Evolutionary conservation across 2,329 filamentous ascomycete species (phyloP).

Genomic region (Ceratocystis variospora): DNA sequence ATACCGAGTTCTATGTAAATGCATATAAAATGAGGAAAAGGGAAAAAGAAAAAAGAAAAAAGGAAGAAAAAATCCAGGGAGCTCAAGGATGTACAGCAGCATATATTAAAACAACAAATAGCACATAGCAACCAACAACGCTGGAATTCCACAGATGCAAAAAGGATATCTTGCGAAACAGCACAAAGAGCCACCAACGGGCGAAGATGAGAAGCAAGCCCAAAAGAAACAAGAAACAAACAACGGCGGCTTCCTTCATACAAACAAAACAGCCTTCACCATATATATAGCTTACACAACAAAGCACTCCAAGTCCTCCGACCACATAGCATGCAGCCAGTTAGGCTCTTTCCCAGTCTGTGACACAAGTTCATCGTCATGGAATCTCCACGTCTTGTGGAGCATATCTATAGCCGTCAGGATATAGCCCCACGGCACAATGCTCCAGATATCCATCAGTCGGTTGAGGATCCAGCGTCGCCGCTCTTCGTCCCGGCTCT

Average conservation of each 20-base stretch:
- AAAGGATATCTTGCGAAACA: conserved; percentile 1
- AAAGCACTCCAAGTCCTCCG: conserved; percentile 33
- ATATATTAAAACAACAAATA: not conserved
- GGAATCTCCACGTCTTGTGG: conserved; percentile 34
- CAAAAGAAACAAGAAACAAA: not conserved
- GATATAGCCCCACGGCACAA: conserved; percentile 38
- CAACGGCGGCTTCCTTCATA: not conserved
- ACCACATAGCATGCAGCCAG: conserved; percentile 33
- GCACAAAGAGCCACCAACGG: not conserved
- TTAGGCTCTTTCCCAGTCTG: conserved; percentile 22
- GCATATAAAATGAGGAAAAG: too few relatives aligned
- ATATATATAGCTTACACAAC: conserved; percentile 29
- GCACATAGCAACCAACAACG: too few relatives aligned
- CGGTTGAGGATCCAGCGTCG: conserved; percentile 40
- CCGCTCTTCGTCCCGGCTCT: conserved; percentile 34
- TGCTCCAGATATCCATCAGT: conserved; percentile 32
- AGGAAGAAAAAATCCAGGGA: too few relatives aligned
- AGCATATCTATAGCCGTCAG: conserved; percentile 38
- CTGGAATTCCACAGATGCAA: not conserved
- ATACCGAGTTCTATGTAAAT: too few relatives aligned
- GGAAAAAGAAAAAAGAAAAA: too few relatives aligned
- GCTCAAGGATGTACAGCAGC: not conserved
- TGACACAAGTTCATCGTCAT: conserved; percentile 25
- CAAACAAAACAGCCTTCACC: not conserved
- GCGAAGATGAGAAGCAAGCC: not conserved